Evolutionary conservation across 75 land plant genomes (phyloP).

Genomic region (Larix kaempferi): DNA sequence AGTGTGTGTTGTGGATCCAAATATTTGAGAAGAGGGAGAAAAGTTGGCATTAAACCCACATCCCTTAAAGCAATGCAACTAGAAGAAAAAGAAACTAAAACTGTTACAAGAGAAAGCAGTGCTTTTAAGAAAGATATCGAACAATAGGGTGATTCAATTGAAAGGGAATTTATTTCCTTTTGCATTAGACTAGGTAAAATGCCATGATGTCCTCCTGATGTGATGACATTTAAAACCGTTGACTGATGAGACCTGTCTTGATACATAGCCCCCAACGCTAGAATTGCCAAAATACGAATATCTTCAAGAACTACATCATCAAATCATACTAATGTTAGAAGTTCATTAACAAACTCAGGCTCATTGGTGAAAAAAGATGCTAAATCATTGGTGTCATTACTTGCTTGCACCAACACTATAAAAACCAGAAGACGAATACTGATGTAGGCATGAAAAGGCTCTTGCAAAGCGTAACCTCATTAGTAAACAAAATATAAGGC

Average conservation of each 20-base stretch:
- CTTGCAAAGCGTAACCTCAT: slow-evolving; percentile 90
- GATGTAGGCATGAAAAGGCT: slow-evolving; percentile 67
- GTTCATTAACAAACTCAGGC: slow-evolving; percentile 91
- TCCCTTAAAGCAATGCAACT: slow-evolving; percentile 88
- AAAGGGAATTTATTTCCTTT: slow-evolving; percentile 73
- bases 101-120: slow-evolving; percentile 72
- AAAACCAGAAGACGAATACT: slow-evolving; percentile 86
- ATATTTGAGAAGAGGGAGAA: slow-evolving; percentile 86
- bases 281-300: slow-evolving; percentile 61
- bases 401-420: slow-evolving; percentile 83
- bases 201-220: slow-evolving; percentile 85
- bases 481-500: slow-evolving; percentile 73
- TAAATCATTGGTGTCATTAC: slow-evolving; percentile 74
- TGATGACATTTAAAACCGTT: slow-evolving; percentile 62
- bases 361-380: slow-evolving; percentile 78
- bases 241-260: slow-evolving; percentile 85
- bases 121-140: slow-evolving; percentile 84
- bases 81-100: slow-evolving; percentile 86
- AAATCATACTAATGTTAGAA: slow-evolving; percentile 64
- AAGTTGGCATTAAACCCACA: slow-evolving; percentile 85
- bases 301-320: slow-evolving; percentile 85
- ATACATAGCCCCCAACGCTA: slow-evolving; percentile 74
- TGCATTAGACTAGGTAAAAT: slow-evolving; percentile 90
- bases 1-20: slow-evolving; percentile 68
- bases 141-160: slow-evolving; percentile 42